Conservation (phyloP, 2,329 filamentous ascomycete genomes). For the Beauveria australis region DNA sequence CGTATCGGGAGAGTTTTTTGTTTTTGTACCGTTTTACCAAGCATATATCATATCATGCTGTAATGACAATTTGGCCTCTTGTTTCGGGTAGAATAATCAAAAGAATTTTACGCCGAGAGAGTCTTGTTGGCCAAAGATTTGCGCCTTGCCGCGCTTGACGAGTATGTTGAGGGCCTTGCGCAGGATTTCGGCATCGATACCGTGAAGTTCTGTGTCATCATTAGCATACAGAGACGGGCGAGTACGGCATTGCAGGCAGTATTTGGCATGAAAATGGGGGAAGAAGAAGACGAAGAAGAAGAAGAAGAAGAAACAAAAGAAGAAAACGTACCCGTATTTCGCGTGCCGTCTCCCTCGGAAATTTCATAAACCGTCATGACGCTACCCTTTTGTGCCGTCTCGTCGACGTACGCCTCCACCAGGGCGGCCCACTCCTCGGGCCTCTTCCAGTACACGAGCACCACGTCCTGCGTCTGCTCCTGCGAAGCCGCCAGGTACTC, state of each 20-base stretch:
- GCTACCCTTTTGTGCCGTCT: slow-evolving; percentile 77
- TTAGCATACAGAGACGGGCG: not conserved
- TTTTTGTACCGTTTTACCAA: not conserved
- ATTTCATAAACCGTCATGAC: slow-evolving; percentile 93
- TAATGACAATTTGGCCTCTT: not conserved
- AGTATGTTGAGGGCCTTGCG: slow-evolving; percentile 70
- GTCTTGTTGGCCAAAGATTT: slow-evolving; percentile 85
- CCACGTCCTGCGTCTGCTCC: slow-evolving; percentile 36
- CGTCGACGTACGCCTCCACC: slow-evolving; percentile 75
- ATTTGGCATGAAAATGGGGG: not conserved
- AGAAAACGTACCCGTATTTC: slow-evolving; percentile 49
- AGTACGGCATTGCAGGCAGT: too few species aligned
- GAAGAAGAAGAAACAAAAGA: too few species aligned
- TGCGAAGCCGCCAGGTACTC: slow-evolving; percentile 51
- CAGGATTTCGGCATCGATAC: slow-evolving; percentile 78
- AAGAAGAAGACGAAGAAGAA: not conserved
- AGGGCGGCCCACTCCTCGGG: slow-evolving; percentile 84
- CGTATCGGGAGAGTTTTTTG: not conserved
- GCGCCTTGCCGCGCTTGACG: slow-evolving; percentile 84
- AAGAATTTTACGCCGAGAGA: slow-evolving; percentile 96
- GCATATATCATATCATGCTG: slow-evolving; percentile 2
- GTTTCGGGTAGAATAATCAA: slow-evolving; percentile 34
- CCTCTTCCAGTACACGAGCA: slow-evolving; percentile 76
- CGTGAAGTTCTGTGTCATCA: slow-evolving; percentile 61
- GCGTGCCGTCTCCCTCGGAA: slow-evolving; percentile 73